Base-by-base conservation (phyloP, 192 early-diverging fungal genomes). In the Podila epicladia region DNA sequence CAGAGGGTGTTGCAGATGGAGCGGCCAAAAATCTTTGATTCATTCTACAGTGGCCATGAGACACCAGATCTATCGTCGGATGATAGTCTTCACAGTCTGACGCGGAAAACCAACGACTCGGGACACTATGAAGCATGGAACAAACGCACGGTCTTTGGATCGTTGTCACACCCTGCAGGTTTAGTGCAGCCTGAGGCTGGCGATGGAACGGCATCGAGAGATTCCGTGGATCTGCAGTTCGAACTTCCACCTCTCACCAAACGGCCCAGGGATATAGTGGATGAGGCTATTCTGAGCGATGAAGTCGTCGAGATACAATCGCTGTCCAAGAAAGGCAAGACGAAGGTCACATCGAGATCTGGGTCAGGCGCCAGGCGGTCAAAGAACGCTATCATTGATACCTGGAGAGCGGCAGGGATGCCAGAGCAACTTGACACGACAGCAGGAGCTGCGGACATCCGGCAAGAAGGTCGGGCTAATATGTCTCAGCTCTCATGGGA, bases 231-330 rank as follows among this genome's bases (percentile, higher is more conserved):
- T 24, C 41, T 78, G 15, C 0, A 12, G 0, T 67, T 78, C 13
- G 75, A 78, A n/a, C 59, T 78, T 1, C 75, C 75, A 22, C 37
- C 69, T 1, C 35, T 78, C 35, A 31, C 55, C 4, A 78, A 78
- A 45, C 68, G 75, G 24, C 69, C 75, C 20, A 41, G 69, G 64
- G 60, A 78, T 67, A 78, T 71, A 17, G 9, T 78, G 50, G 75
- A 78, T 35, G 69, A 78, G 1, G 69, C 61, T 37, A 15, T 32
- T 22, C 1, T 33, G 22, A 51, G 31, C 37, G 62, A 64, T 2
- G 41, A 31, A 5, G n/a, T 11, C 49, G 19, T 29, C 1, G 9
- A 3, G 12, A 26, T 24, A 15, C 5, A 6, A 28, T 31, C 19
- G 1, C 9, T 2, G 12, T 19, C 20, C 48, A 65, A 31, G 41